phyloP scores from a whole-genome alignment of 352 stramenopile species.

The Pythium coloratum region DNA sequence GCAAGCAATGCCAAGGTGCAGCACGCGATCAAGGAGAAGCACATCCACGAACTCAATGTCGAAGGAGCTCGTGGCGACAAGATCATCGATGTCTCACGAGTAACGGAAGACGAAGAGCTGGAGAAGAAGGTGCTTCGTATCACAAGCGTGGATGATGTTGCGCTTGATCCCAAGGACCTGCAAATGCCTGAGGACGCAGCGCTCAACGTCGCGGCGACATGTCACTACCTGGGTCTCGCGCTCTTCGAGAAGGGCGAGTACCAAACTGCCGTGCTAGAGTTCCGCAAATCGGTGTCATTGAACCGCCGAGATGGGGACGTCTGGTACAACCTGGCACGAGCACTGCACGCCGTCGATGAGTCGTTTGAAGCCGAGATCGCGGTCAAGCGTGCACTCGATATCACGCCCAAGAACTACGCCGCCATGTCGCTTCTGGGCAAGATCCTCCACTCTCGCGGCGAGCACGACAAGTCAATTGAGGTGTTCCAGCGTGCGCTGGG shows the following conservation, averaged over 20 bases:
- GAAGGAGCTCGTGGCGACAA: constrained; percentile 50
- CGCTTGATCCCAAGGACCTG: constrained; percentile 20
- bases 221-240: constrained; percentile 71
- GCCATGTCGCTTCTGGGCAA: constrained; percentile 77
- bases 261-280: constrained; percentile 51
- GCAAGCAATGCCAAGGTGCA: constrained; percentile 41
- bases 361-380: constrained; percentile 70
- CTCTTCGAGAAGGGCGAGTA: constrained; percentile 71
- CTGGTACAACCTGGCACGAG: constrained; percentile 75
- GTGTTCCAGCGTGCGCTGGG: constrained; percentile 75
- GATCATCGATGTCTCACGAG: constrained; percentile 68
- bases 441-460: constrained; percentile 77
- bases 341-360: constrained; percentile 55
- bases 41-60: constrained; percentile 37
- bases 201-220: constrained; percentile 65
- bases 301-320: constrained; percentile 68
- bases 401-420: constrained; percentile 60
- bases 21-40: constrained; percentile 41
- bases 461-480: constrained; percentile 74
- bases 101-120: constrained; percentile 48
- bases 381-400: constrained; percentile 50
- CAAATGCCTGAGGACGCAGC: constrained; percentile 42
- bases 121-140: constrained; percentile 39
- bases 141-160: constrained; percentile 30
- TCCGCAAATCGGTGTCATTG: constrained; percentile 70